Percentiles rank a stretch among this genome's conserved stretches.
phyloP scores from a whole-genome alignment of 208 protist genomes.

The Trypanosoma cruzi region DNA sequence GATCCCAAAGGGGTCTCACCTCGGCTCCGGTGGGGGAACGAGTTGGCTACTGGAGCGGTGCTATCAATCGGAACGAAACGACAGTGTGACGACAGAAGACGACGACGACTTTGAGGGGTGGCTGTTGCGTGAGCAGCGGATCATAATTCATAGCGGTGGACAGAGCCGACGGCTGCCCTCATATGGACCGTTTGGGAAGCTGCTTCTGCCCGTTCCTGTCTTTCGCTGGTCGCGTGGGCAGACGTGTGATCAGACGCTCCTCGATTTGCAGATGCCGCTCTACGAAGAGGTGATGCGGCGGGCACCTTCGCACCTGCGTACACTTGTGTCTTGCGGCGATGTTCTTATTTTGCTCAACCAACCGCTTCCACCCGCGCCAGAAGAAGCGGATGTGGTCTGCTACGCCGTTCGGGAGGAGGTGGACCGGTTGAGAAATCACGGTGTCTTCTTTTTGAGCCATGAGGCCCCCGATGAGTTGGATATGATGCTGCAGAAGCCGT shows the following conservation, averaged over 20 bases:
- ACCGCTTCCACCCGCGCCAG: neutral
- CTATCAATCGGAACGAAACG: slow-evolving; percentile 20
- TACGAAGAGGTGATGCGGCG: slow-evolving; percentile 21
- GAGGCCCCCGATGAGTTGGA: slow-evolving; percentile 28
- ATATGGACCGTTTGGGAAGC: slow-evolving; percentile 47
- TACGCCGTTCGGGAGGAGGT: slow-evolving; percentile 34
- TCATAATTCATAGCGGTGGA: slow-evolving; percentile 55
- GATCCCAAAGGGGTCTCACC: slow-evolving; percentile 34
- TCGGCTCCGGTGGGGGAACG: slow-evolving; percentile 52
- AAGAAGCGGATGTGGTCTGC: slow-evolving; percentile 53
- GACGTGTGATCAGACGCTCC: slow-evolving; percentile 38
- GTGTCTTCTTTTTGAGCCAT: slow-evolving; percentile 45
- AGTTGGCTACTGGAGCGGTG: slow-evolving; percentile 41
- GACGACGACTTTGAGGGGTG: slow-evolving; percentile 19
- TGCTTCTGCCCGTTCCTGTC: slow-evolving; percentile 43
- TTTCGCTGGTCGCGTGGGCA: slow-evolving; percentile 35
- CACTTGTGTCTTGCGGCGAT: slow-evolving; percentile 46
- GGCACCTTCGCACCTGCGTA: slow-evolving; percentile 34
- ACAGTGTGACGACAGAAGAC: neutral
- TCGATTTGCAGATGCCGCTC: slow-evolving; percentile 38
- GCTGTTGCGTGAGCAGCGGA: slow-evolving; percentile 29
- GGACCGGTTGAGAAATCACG: slow-evolving; percentile 31
- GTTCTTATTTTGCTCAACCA: slow-evolving; percentile 23
- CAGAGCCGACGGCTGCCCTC: slow-evolving; percentile 53
- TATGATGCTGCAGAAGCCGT: slow-evolving; percentile 66